A percentile compares a stretch with the other conserved stretches of the same genome.
These are phyloP conservation scores for Hypoxylon sp. DNA, from an alignment of 2,329 filamentous ascomycete genomes.

Conservation along the genomic window DNA sequence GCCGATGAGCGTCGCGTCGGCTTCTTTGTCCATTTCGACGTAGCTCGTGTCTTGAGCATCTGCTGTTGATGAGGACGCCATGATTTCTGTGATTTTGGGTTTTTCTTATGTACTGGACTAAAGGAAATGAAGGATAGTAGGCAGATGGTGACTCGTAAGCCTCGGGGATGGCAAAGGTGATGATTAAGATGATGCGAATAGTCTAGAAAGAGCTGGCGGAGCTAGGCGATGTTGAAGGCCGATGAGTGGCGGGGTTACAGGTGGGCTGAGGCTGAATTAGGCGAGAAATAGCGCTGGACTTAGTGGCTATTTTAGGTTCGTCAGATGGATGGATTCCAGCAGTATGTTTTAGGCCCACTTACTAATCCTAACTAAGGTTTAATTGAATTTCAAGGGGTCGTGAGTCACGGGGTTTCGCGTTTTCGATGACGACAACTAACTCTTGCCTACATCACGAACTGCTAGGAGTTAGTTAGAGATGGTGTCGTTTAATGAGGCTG, in stretches of 20 bases:
- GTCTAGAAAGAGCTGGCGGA: constrained; percentile 48
- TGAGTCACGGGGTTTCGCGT: constrained; percentile 53
- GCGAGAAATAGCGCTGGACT: constrained; percentile 11
- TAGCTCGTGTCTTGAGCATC: constrained; percentile 69
- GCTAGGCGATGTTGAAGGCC: constrained; percentile 10
- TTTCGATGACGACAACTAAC: constrained; percentile 50
- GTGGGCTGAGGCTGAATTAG: constrained; percentile 37
- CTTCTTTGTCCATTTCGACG: constrained; percentile 77
- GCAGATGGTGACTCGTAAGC: constrained; percentile 50
- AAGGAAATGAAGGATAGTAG: constrained; percentile 27
- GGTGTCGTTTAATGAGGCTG: constrained; percentile 4
- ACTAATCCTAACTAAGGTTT: constrained; percentile 29
- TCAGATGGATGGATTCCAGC: constrained; percentile 4
- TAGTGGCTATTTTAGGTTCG: constrained; percentile 19
- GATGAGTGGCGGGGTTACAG: constrained; percentile 35
- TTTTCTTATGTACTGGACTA: constrained; percentile 32
- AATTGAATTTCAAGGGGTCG: constrained; percentile 28
- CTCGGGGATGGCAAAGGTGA: constrained; percentile 45
- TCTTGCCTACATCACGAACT: not conserved
- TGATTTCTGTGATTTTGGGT: constrained; percentile 51
- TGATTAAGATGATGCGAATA: constrained; percentile 47
- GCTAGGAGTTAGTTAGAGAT: not conserved
- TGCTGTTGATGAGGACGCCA: constrained; percentile 67
- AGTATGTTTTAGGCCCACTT: not conserved
- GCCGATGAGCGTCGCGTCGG: constrained; percentile 88